phyloP scores from a whole-genome alignment of 139 green algal species.

The Coelastrella sp. region DNA sequence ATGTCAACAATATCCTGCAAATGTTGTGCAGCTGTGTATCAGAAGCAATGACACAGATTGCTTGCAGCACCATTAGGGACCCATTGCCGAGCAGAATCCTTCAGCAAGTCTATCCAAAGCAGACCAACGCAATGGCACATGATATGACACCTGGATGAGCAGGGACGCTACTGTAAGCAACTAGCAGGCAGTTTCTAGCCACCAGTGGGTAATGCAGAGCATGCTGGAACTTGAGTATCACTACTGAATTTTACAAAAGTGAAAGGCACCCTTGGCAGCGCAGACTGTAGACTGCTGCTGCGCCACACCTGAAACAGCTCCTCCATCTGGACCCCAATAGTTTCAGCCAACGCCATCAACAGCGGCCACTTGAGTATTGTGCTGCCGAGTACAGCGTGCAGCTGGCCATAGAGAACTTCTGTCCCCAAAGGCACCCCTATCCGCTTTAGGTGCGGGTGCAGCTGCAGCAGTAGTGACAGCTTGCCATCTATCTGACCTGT shows the following conservation, averaged over 20 bases:
- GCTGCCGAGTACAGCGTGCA: neutral
- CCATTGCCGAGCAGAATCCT: no score
- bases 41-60: constrained; percentile 28
- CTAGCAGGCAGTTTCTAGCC: no score
- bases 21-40: neutral
- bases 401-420: constrained; percentile 23
- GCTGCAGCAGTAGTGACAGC: constrained; percentile 24
- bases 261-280: no score
- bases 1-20: constrained; percentile 43
- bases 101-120: no score
- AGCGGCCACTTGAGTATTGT: constrained; percentile 32
- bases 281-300: neutral
- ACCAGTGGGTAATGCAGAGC: no score
- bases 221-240: no score
- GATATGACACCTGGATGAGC: no score
- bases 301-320: constrained; percentile 29
- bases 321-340: neutral
- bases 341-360: constrained; percentile 33
- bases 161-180: no score
- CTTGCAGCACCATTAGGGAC: no score
- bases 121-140: no score
- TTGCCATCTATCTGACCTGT: constrained; percentile 12
- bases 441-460: neutral
- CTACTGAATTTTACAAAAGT: no score
- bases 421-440: constrained; percentile 18